phyloP scores from a whole-genome alignment of 2,329 filamentous ascomycete genomes.

The Camillea tinctor region DNA sequence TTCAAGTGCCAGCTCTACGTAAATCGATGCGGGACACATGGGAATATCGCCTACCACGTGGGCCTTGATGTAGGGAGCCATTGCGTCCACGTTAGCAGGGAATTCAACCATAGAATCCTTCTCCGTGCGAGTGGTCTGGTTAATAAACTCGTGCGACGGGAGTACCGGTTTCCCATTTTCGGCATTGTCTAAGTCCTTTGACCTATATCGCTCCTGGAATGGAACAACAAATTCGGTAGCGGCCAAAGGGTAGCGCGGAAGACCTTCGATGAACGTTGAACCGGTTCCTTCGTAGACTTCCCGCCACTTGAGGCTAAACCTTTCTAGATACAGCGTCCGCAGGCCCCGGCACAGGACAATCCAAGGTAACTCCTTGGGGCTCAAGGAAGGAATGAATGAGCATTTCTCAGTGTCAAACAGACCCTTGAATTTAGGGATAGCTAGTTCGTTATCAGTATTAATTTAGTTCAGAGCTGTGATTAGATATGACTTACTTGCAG shows the following conservation, averaged over 20 bases:
- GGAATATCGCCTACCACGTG: slow-evolving; percentile 20
- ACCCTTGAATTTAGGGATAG: slow-evolving; percentile 3
- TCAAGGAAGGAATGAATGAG: neutral
- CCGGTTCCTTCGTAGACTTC: slow-evolving; percentile 8
- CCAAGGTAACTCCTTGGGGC: neutral
- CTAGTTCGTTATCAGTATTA: neutral
- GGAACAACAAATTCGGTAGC: slow-evolving; percentile 11
- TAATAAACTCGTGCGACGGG: slow-evolving; percentile 13
- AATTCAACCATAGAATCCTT: slow-evolving; percentile 4
- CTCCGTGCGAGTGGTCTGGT: neutral
- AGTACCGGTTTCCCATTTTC: neutral
- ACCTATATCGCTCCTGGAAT: slow-evolving; percentile 1
- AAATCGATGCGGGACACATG: slow-evolving; percentile 23
- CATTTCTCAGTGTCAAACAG: neutral
- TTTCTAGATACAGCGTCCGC: neutral
- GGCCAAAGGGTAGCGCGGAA: slow-evolving; percentile 14
- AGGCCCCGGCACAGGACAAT: neutral
- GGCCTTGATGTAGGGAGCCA: slow-evolving; percentile 18
- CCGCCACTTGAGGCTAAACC: slow-evolving; percentile 10
- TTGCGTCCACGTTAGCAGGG: slow-evolving; percentile 5
- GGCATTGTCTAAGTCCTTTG: neutral
- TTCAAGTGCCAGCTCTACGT: slow-evolving; percentile 25
- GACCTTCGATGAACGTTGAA: slow-evolving; percentile 3
- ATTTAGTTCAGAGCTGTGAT: neutral
- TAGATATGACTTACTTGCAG: slow-evolving; percentile 14